Base-by-base conservation (phyloP, 1,139 yeast species). In the Petasospora fabianii region DNA sequence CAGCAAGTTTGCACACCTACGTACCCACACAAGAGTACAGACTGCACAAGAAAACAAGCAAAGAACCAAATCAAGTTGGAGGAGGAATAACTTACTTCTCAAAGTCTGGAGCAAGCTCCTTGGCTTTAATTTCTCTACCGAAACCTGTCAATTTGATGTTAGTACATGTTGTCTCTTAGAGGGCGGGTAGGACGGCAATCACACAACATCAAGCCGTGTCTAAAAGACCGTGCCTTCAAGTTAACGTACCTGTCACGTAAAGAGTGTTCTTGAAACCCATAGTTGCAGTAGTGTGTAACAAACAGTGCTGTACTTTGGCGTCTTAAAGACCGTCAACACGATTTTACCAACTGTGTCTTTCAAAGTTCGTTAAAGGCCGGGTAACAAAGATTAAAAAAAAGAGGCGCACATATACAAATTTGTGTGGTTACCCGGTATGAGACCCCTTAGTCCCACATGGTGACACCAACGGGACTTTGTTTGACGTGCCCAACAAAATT, bases 21-120 rank as follows among this genome's bases (percentile, higher is more conserved):
- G 26, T 22, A 6, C 26, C 12, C 26, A 22, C n/a, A 11, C 26
- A 12, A 5, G 26, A 22, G 26, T 22, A 22, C 26, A 22, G 22
- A 20, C 9, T 13, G 11, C 26, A 22, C 26, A 22, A 22, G 26
- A 22, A n/a, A n/a, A n/a, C n/a, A n/a, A n/a, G n/a, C n/a, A n/a
- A n/a, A n/a, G n/a, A n/a, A n/a, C n/a, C n/a, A n/a, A n/a, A n/a
- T n/a, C n/a, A n/a, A n/a, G n/a, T n/a, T n/a, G n/a, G n/a, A 26
- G 28, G 16, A 16, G 24, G 8, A n/a, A 11, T n/a, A 34, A 73
- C 81, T 60, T 72, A 80, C 84, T 71, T 69, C 62, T 81, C 87
- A 56, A 82, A 80, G 38, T 76, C 80, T 26, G 79, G 76, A 10
- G 86, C 87, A 50, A 82, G 68, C 46, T 77, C 83, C 35, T 76